Percentiles rank a stretch among this genome's conserved stretches.
These are phyloP conservation scores for Primulina tabacum DNA, from an alignment of 257 asterid species.

Conservation along the genomic window DNA sequence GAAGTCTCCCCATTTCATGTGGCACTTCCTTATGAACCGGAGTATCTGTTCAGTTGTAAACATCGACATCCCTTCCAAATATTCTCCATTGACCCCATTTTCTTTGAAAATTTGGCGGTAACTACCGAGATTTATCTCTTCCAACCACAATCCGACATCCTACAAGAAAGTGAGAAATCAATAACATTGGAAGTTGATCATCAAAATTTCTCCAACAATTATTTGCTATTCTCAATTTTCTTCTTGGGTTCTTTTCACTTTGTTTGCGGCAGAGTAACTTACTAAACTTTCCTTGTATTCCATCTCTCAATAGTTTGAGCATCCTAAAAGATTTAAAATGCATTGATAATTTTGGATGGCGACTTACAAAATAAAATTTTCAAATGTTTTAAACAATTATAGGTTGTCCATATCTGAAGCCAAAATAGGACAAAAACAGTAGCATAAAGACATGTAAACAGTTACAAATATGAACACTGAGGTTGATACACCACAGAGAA, in stretches of 20 bases:
- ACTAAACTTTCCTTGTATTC: not conserved
- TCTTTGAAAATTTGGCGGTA: constrained; percentile 83
- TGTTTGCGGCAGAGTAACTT: constrained; percentile 7
- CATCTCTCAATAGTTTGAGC: not conserved
- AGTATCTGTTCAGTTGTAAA: constrained; percentile 98
- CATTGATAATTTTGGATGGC: not conserved
- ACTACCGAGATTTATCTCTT: constrained; percentile 90
- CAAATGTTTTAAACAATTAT: not conserved
- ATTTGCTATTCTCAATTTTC: constrained; percentile 10
- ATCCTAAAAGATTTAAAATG: not conserved
- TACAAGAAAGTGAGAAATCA: constrained; percentile 29
- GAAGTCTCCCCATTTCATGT: constrained; percentile 99
- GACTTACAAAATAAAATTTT: not conserved
- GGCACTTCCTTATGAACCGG: constrained; percentile 97
- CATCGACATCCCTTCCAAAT: constrained; percentile 98
- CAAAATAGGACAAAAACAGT: not conserved
- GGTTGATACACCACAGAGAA: not conserved
- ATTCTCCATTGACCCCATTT: constrained; percentile 95
- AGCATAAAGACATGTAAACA: not conserved
- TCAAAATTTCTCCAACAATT: constrained; percentile 12
- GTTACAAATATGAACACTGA: not conserved
- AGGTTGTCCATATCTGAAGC: not conserved
- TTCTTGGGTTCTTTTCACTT: constrained; percentile 18
- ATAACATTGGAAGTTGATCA: constrained; percentile 15
- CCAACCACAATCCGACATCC: constrained; percentile 99